These are phyloP conservation scores for Oryza coarctata DNA, from an alignment of 176 grass and related monocot genomes.

Conservation along the genomic window DNA sequence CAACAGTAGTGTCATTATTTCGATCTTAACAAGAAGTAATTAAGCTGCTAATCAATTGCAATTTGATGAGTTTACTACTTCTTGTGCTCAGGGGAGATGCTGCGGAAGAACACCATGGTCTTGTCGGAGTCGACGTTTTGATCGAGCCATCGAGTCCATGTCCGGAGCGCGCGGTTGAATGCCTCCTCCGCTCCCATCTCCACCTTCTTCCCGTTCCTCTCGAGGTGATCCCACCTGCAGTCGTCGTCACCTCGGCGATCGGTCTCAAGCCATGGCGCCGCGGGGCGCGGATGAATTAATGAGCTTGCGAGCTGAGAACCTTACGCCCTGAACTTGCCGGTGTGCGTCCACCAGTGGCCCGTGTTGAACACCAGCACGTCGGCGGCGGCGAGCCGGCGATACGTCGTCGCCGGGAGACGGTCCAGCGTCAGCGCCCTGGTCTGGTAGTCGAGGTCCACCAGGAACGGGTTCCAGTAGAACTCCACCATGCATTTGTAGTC, in stretches of 20 bases:
- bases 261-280: too few species aligned
- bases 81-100: slow-evolving; percentile 67
- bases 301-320: background rate
- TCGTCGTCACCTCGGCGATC: background rate
- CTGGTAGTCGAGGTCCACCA: slow-evolving; percentile 43
- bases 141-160: slow-evolving; percentile 58
- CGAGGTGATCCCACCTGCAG: slow-evolving; percentile 52
- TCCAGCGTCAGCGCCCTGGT: slow-evolving; percentile 49
- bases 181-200: slow-evolving; percentile 43
- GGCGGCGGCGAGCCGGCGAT: background rate
- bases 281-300: too few species aligned
- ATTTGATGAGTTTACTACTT: background rate
- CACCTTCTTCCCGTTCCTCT: slow-evolving; percentile 19
- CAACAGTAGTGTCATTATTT: background rate
- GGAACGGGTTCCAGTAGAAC: slow-evolving; percentile 68
- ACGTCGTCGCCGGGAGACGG: slow-evolving; percentile 22
- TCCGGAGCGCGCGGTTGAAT: slow-evolving; percentile 34
- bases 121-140: slow-evolving; percentile 8
- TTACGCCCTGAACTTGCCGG: slow-evolving; percentile 53
- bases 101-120: slow-evolving; percentile 57
- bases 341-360: slow-evolving; percentile 76
- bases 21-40: background rate
- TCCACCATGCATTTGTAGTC: slow-evolving; percentile 56
- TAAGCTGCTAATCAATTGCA: background rate
- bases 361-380: slow-evolving; percentile 68